Evolutionary conservation across 2,329 filamentous ascomycete species (phyloP), one percentile per base, ranked within the genome.

Genomic region (Tolypocladium album): DNA sequence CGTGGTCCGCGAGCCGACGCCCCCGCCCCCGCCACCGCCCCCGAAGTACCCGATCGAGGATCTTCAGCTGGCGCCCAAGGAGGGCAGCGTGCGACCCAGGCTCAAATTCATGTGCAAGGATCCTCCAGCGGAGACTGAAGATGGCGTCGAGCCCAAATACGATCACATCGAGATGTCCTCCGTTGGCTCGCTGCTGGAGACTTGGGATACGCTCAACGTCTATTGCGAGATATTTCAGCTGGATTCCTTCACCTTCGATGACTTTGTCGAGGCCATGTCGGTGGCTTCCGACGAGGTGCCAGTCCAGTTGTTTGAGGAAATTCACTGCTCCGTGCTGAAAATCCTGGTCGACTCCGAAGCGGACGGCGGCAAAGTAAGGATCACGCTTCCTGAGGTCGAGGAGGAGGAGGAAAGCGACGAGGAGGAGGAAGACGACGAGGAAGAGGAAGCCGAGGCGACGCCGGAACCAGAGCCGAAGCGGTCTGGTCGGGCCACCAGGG

Each of bases 21-120:
- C 67, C 43, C 78, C 78, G 24, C 83, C 87, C 0, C 84, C 87
- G 8, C 88, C 89, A 2, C 89, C 89, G 1, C 84, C 87, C 1
- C 88, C 94, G 63, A 97, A 96, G 71, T 97, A 97, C 71, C 94
- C 94, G 0, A 96, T 96, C 63, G 94, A 99, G 69, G 94, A 99
- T 74, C 76, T 97, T 56, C 89, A 96, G 65, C 80, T 97, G 31
- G 82, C 87, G 27, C 87, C 88, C 2, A 83, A 84, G 60, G 82
- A 87, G 58, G 85, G 81, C 34, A 73, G 81, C 50, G 81, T 85
- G 60, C 86, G 94, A 17, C 94, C 94, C 3, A 75, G 83, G 1
- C 75, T 97, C 55, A 90, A 89, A 60, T 96, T 89, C 69, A 79
- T 95, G 66, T 90, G 88, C 62, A 81, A 80, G 58, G 82, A 91